These are phyloP conservation scores for Crithidia sp. DNA, from an alignment of 208 protist species.

Conservation along the genomic window DNA sequence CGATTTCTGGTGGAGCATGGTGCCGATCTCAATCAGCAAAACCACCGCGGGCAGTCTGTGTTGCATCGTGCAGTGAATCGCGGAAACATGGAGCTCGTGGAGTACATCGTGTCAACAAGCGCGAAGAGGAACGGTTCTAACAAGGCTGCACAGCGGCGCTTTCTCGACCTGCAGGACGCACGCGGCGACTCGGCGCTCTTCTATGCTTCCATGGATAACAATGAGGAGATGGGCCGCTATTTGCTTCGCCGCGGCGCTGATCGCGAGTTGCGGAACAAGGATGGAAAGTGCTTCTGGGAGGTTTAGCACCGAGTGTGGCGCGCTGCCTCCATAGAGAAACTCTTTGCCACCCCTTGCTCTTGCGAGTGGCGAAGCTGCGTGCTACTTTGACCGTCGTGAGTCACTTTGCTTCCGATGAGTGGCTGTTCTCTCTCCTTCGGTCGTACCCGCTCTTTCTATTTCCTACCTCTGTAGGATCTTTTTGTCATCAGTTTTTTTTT, in stretches of 20 bases:
- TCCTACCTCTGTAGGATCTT: no score
- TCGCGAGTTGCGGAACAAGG: conserved; percentile 84
- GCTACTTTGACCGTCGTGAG: not conserved
- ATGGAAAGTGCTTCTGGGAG: conserved; percentile 91
- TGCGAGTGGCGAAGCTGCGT: no score
- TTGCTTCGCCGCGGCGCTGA: conserved; percentile 84
- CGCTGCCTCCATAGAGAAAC: not conserved
- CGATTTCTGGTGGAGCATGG: conserved; percentile 73
- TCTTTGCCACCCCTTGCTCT: not conserved
- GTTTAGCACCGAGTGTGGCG: conserved; percentile 21
- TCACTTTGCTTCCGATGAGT: no score
- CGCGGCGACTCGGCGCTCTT: conserved; percentile 88
- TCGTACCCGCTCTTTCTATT: not conserved
- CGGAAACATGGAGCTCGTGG: conserved; percentile 74
- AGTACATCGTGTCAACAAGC: conserved; percentile 73
- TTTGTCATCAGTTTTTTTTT: not conserved
- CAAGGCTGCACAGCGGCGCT: conserved; percentile 57
- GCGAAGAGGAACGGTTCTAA: conserved; percentile 39
- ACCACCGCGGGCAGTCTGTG: conserved; percentile 72
- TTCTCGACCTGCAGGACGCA: conserved; percentile 84
- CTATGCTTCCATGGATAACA: conserved; percentile 92
- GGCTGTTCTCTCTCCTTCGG: not conserved
- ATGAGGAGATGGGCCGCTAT: conserved; percentile 87
- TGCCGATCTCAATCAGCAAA: conserved; percentile 66
- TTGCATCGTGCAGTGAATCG: conserved; percentile 84